Conservation (phyloP, 495 filamentous ascomycete species). For the Rhypophila decipiens region DNA sequence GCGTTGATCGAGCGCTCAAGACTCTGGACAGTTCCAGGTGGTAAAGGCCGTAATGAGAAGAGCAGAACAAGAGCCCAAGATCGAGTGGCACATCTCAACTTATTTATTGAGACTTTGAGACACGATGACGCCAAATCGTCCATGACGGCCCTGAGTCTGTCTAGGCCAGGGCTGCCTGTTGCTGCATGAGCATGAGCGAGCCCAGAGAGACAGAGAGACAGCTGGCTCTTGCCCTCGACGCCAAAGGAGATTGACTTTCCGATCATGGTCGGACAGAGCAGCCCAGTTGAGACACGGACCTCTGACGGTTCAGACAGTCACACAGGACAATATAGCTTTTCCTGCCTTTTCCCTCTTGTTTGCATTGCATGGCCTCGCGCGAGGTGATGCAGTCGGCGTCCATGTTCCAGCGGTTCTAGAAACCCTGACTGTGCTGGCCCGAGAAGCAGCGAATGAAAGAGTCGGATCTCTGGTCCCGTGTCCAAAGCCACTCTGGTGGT, state of each 20-base stretch:
- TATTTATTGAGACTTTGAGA: background rate
- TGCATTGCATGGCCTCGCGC: no score
- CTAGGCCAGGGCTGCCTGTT: no score
- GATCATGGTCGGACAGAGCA: background rate
- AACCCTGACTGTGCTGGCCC: conserved; percentile 4
- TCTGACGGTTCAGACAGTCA: background rate
- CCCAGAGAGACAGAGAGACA: background rate
- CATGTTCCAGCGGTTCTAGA: conserved; percentile 10
- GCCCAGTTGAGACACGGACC: conserved; percentile 1
- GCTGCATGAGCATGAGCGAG: no score
- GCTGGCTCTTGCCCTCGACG: background rate
- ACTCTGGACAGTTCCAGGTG: no score
- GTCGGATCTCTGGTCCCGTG: conserved; percentile 4
- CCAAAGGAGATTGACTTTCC: background rate
- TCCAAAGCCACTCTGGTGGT: no score
- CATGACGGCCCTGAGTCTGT: no score
- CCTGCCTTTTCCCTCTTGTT: background rate
- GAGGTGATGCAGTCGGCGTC: conserved; percentile 1
- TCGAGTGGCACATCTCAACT: background rate
- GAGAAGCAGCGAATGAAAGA: no score
- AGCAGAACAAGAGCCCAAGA: background rate
- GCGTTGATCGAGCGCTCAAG: no score
- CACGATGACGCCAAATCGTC: conserved; percentile 3
- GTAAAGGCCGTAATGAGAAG: background rate
- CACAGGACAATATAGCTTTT: background rate